Base-by-base conservation (phyloP, 2,329 filamentous ascomycete species). In the Chalaropsis thielavioides region DNA sequence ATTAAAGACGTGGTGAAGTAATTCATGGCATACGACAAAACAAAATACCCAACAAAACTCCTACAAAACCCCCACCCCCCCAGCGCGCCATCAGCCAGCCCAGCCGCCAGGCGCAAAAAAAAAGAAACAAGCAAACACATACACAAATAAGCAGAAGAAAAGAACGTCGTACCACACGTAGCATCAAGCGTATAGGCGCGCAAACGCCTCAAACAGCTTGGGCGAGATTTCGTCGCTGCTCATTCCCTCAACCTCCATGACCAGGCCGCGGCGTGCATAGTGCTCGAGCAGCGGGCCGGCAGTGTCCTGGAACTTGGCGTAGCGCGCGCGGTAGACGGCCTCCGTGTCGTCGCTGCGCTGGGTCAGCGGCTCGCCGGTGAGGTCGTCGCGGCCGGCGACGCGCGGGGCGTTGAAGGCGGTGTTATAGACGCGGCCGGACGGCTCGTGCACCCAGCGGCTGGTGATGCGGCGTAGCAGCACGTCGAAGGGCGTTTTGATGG, bases 161-260 rank as follows among this genome's bases (percentile, higher is more conserved):
- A 51, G n/a, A 8, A 46, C 2, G 43, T 51, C 31, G 31, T 31
- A 6, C 31, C 31, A 46, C 22, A 49, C 31, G 31, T 6, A 31
- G 31, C n/a, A 24, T 27, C 46, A 40, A 13, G 24, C 54, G 43
- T 60, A 63, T 60, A 63, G 40, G 49, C 79, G 83, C 76, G 89
- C 86, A 74, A 99, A 89, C 75, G 96, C 91, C 8, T 79, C 76
- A 72, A 90, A 89, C 35, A 99, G 79, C 77, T 91, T 86, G n/a
- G 94, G 94, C 64, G 83, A 92, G 70, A 99, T 99, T 76, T 97
- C 94, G 72, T 99, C 90, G 72, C 91, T 96, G 74, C 85, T 92
- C 75, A 92, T 84, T 24, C 94, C 94, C 70, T 90, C 80, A 3
- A 96, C 90, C 68, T 90, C 89, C 83, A 89, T 90, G 44, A 99